These are phyloP conservation scores for Trichosporon inkin DNA, from an alignment of 1,284 basidiomycete genomes.

Conservation along the genomic window DNA sequence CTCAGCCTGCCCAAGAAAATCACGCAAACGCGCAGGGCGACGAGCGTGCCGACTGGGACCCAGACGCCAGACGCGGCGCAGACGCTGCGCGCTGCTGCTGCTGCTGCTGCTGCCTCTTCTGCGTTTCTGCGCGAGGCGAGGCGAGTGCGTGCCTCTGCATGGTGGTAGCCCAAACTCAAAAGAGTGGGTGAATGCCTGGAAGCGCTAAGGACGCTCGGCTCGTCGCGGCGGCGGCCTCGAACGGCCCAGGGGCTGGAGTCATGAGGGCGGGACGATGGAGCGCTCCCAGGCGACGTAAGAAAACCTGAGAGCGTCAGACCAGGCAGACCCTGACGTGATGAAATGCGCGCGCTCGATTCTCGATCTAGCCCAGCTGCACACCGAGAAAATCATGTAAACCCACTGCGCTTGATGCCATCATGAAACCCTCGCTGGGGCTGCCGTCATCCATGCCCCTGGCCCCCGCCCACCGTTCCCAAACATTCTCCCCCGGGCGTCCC, in stretches of 20 bases:
- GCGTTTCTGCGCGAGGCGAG: not conserved
- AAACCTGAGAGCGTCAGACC: not conserved
- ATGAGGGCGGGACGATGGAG: slow-evolving; percentile 3
- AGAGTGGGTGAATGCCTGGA: not conserved
- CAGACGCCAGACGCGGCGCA: too few relatives aligned
- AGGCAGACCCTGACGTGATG: not conserved
- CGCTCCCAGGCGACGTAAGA: not conserved
- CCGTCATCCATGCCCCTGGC: not conserved
- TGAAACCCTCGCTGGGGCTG: slow-evolving; percentile 3
- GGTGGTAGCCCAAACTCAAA: slow-evolving; percentile 2
- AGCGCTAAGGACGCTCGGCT: not conserved
- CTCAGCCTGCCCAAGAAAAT: not conserved
- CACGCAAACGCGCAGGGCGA: not conserved
- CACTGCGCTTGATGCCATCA: slow-evolving; percentile 9
- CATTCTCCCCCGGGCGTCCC: too few relatives aligned
- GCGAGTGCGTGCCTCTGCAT: slow-evolving; percentile 1
- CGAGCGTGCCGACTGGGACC: too few relatives aligned
- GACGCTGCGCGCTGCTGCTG: not conserved
- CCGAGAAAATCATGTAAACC: slow-evolving; percentile 7
- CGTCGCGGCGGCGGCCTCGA: not conserved
- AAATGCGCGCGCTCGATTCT: slow-evolving; percentile 9
- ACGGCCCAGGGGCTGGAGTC: slow-evolving; percentile 5
- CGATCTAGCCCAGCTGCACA: slow-evolving; percentile 5
- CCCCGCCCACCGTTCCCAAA: too few relatives aligned
- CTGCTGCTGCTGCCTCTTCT: not conserved